Evolutionary conservation across 768 basidiomycete species (phyloP), one percentile per base, ranked within the genome.

Genomic region (Cystoderma amianthinum): DNA sequence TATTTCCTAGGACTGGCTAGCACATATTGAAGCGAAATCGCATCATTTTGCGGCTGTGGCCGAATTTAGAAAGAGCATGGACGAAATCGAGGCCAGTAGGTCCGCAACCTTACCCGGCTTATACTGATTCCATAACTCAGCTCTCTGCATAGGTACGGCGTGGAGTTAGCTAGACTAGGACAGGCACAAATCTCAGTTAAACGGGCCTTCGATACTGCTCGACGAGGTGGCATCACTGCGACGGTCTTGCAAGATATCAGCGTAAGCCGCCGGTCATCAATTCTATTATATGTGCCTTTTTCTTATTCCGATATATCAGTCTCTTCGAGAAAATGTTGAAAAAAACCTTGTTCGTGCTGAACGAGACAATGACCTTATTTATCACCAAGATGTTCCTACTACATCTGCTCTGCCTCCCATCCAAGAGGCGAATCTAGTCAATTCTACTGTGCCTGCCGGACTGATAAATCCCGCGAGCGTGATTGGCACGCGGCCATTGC

Each of bases 361-460:
- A 47, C 78, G 90, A 22, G 95, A 98, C 59, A 99, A 99, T 57
- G 87, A 95, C 59, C 67, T 96, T 5, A 96, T 99, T 28, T 99
- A 97, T 63, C 91, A 96, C 50, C 74, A 89, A 38, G 83, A 89
- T 42, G 70, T 95, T 1, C 92, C 94, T 1, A 67, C 91, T 0
- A 51, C 75, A 3, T 78, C 84, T 2, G 72, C 82, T 12, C 73
- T 96, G 5, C 63, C 80, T 0, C 55, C 72, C 0, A 80, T 97
- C 38, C 65, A 69, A 21, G 78, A 78, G 25, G 78, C 80, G 2
- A 62, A 74, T 7, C 75, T 97, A 55, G 85, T 81, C 23, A 73
- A 80, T 45, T 58, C 80, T 2, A 72, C 60, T 12, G 52, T 80
- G 2, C 80, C 82, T 0, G 59, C 67, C 1, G 82, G 69, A 2